Base-by-base conservation (phyloP, 2,329 filamentous ascomycete genomes). In the Ascochyta lentis region DNA sequence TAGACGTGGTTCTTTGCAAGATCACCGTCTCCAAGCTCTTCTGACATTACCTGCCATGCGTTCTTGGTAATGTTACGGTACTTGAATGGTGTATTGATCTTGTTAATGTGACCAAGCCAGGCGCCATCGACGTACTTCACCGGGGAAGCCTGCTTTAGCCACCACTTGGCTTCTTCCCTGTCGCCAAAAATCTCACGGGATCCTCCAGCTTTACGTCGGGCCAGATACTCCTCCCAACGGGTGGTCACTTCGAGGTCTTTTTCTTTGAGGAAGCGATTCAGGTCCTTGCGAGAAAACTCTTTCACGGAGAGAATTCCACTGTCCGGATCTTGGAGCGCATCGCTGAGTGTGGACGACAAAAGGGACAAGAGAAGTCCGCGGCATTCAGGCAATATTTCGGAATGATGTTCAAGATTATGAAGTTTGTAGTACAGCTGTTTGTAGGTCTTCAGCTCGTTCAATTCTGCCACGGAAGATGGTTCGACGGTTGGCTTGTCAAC, bases 1-100 rank as follows among this genome's bases (percentile, higher is more conserved):
- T 70, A 42, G 0, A 80, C 78, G 52, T 83, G 81, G 53, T 83
- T 78, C 63, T 80, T 79, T 10, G 66, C 64, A 6, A 78, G 56
- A 55, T 82, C 76, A 0, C 81, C 81, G 58, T 83, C 78, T 0
- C 81, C 81, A 6, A 83, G 69, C 57, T 84, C 81, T 58, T 83
- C 81, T 0, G 79, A 80, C 46, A 83, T 69, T 6, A 82, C 74
- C 58, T 73, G 80, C 81, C 80, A 83, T 4, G 77, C 76, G 29
- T 76, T 68, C 53, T 79, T 80, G 33, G 75, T 78, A 13, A 77
- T 68, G 9, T 58, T 62, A 3, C 74, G 73, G 19, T 78, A 65
- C 8, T 62, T 58, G 57, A 80, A 79, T 3, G 79, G 78, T 0
- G 77, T 81, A 15, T 67, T 79, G 38, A 78, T 70, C 41, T 78